phyloP scores from a whole-genome alignment of 169 alveolate species.

The Plasmodium falciparum region DNA sequence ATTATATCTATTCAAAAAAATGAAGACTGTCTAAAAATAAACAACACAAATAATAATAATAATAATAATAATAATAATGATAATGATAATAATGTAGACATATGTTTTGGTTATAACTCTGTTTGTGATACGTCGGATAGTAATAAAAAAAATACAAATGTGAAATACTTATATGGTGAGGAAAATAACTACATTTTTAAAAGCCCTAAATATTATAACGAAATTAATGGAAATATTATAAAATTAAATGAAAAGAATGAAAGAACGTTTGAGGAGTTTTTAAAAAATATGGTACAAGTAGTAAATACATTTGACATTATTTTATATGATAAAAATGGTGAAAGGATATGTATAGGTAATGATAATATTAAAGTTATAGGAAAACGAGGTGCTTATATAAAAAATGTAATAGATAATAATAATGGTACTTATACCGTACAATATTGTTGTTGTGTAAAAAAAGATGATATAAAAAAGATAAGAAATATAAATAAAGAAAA shows the following conservation, averaged over 20 bases:
- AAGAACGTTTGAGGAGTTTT: conserved; percentile 20
- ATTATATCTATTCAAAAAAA: conserved; percentile 6
- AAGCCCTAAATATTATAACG: conserved; percentile 19
- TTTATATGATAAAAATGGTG: conserved; percentile 63
- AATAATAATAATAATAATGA: neutral
- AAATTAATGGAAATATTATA: conserved; percentile 22
- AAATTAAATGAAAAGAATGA: conserved; percentile 34
- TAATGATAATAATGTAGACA: neutral
- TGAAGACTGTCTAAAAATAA: neutral
- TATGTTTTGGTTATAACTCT: neutral
- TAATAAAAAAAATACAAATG: too few species aligned
- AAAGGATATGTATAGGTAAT: conserved; percentile 64
- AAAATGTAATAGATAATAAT: conserved; percentile 68
- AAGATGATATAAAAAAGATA: conserved; percentile 34
- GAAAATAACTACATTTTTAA: neutral
- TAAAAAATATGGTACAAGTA: conserved; percentile 14
- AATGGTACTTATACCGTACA: conserved; percentile 72
- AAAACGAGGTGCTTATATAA: conserved; percentile 66
- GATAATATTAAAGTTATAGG: conserved; percentile 73
- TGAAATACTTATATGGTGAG: conserved; percentile 10
- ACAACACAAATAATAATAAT: neutral
- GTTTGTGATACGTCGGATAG: too few species aligned
- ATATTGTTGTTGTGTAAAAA: conserved; percentile 32
- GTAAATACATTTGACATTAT: conserved; percentile 39
- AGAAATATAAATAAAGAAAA: conserved; percentile 23